Evolutionary conservation across 345 rosid species (phyloP).

Genomic region (Citrus unshiu): DNA sequence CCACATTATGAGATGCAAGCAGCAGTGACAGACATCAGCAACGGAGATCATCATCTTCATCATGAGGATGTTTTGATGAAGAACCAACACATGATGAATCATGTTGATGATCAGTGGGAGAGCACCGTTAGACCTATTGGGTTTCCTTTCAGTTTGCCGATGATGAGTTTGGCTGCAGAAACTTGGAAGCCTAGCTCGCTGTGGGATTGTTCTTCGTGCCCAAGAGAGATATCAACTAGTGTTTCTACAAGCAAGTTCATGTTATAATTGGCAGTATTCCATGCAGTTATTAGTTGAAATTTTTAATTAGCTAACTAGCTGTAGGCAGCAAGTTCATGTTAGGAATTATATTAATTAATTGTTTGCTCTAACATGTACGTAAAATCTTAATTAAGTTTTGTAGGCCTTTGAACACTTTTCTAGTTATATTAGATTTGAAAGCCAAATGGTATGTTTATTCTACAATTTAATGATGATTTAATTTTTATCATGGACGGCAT

Average conservation of each 20-base stretch:
- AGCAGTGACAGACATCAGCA: background rate
- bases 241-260: slow-evolving; percentile 20
- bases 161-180: slow-evolving; percentile 13
- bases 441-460: background rate
- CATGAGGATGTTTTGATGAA: slow-evolving; percentile 8
- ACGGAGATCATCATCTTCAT: background rate
- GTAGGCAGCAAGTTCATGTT: slow-evolving; percentile 10
- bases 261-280: slow-evolving; percentile 17
- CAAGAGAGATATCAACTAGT: slow-evolving; percentile 26
- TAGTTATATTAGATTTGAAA: background rate
- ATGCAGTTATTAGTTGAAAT: background rate
- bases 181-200: slow-evolving; percentile 37
- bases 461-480: background rate
- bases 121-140: slow-evolving; percentile 13
- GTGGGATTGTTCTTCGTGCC: slow-evolving; percentile 31
- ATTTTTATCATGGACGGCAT: too few species aligned
- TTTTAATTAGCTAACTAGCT: background rate
- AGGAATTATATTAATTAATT: background rate
- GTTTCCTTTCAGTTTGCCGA: slow-evolving; percentile 33
- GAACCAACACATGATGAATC: slow-evolving; percentile 5
- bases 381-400: background rate
- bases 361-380: slow-evolving; percentile 11
- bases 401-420: background rate
- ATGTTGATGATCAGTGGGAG: slow-evolving; percentile 27
- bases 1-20: slow-evolving; percentile 22